Evolutionary conservation across 140 eudicot genomes (phyloP).

Genomic region (Anethum foeniculum): DNA sequence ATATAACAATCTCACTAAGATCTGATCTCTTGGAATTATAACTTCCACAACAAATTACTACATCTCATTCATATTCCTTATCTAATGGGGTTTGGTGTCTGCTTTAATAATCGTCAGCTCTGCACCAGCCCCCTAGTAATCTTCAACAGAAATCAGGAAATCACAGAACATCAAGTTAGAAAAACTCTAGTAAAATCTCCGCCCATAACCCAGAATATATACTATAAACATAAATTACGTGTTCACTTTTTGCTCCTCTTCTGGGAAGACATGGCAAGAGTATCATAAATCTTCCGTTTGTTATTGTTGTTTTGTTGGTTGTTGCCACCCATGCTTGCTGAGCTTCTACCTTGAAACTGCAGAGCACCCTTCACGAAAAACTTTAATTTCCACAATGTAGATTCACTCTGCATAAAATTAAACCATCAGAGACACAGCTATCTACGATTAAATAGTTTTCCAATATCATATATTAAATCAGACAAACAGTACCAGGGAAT

Average conservation of each 20-base stretch:
- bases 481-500: constrained; percentile 53
- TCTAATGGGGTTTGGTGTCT: not conserved
- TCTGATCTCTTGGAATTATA: not conserved
- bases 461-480: not conserved
- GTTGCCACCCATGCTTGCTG: constrained; percentile 36
- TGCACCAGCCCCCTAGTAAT: not conserved
- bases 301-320: constrained; percentile 30
- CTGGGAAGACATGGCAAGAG: constrained; percentile 46
- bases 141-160: not conserved
- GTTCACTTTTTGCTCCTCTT: constrained; percentile 51
- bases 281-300: constrained; percentile 52
- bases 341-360: constrained; percentile 46
- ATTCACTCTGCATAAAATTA: constrained; percentile 49
- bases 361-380: constrained; percentile 61
- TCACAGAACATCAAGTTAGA: not conserved
- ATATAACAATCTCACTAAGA: not conserved
- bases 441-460: not conserved
- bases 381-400: constrained; percentile 85
- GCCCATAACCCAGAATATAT: not conserved
- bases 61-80: not conserved
- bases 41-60: not conserved
- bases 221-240: not conserved
- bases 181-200: not conserved
- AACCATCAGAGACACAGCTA: not conserved
- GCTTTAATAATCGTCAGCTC: not conserved